phyloP scores from a whole-genome alignment of 306 rosid species.

The cucumber (Cucumis sativus) region Cucumber_9930_V3 NC_026659.2:847501-848000 shows the following conservation, averaged over 20 bases:
- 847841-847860: slow-evolving; percentile 2
- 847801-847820: background rate
- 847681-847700: slow-evolving; percentile 33
- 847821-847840: background rate
- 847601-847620: background rate
- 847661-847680: slow-evolving; percentile 14
- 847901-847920: background rate
- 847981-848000: slow-evolving; percentile 29
- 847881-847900: slow-evolving; percentile 3
- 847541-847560: background rate
- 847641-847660: slow-evolving; percentile 7
- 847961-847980: background rate
- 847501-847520: background rate
- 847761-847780: slow-evolving; percentile 12
- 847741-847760: background rate
- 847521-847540: background rate
- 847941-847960: background rate
- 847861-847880: background rate
- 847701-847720: slow-evolving; percentile 54
- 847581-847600: background rate
- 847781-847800: slow-evolving; percentile 17
- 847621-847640: background rate
- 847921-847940: background rate
- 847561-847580: slow-evolving; percentile 4
- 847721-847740: background rate